Percentiles rank a stretch among this genome's conserved stretches.
phyloP scores from a whole-genome alignment of 2,329 filamentous ascomycete genomes.

The Eurotiales sp. region DNA sequence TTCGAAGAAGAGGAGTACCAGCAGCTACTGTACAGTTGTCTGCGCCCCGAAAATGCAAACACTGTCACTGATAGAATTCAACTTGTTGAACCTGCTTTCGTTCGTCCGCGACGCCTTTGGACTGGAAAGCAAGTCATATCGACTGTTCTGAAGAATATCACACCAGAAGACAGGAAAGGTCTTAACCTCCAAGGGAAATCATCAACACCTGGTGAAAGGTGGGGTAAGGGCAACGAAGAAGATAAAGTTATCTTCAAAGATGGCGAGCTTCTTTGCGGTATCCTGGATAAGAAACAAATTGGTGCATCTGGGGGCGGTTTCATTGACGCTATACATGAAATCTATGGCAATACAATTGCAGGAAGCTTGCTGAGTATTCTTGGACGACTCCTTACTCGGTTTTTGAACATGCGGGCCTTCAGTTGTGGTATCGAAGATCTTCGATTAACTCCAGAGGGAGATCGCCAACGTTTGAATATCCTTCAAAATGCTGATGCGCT shows the following conservation, averaged over 20 bases:
- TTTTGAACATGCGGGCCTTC: slow-evolving; percentile 90
- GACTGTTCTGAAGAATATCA: slow-evolving; percentile 88
- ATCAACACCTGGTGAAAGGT: slow-evolving; percentile 72
- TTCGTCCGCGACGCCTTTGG: slow-evolving; percentile 80
- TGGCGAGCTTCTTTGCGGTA: slow-evolving; percentile 83
- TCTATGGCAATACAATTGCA: slow-evolving; percentile 82
- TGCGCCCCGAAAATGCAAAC: slow-evolving; percentile 86
- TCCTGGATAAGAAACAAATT: slow-evolving; percentile 93
- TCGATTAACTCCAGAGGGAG: slow-evolving; percentile 74
- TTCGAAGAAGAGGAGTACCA: slow-evolving; percentile 87
- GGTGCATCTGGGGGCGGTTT: slow-evolving; percentile 83
- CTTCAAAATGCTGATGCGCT: slow-evolving; percentile 64
- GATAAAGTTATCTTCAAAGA: slow-evolving; percentile 76
- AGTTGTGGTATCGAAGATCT: slow-evolving; percentile 97
- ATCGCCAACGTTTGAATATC: slow-evolving; percentile 64
- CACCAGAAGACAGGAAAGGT: slow-evolving; percentile 69
- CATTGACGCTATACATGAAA: slow-evolving; percentile 87
- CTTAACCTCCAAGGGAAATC: slow-evolving; percentile 77
- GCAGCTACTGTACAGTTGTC: slow-evolving; percentile 83
- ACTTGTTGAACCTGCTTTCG: slow-evolving; percentile 73
- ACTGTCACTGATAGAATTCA: slow-evolving; percentile 78
- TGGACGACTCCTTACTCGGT: slow-evolving; percentile 81
- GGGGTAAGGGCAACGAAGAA: slow-evolving; percentile 71
- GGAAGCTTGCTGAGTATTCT: slow-evolving; percentile 86
- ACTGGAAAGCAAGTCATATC: slow-evolving; percentile 96